These are phyloP conservation scores for Trichosporon inkin DNA, from an alignment of 1,284 basidiomycete genomes.

Conservation along the genomic window DNA sequence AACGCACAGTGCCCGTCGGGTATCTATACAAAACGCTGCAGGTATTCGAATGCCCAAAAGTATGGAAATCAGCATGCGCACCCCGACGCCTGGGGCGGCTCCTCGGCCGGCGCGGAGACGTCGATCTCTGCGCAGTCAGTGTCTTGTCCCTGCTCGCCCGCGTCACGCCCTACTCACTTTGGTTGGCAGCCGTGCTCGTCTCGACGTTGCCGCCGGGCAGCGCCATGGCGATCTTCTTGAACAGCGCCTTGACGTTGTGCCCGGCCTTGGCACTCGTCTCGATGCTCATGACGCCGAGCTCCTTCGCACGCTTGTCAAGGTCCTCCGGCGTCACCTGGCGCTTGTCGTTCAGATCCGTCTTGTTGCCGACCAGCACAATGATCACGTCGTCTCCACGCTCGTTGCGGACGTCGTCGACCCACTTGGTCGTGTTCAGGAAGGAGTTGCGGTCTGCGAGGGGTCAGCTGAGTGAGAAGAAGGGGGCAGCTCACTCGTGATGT, in stretches of 20 bases:
- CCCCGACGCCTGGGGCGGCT: constrained; percentile 44
- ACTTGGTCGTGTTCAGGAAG: constrained; percentile 95
- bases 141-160: too few relatives aligned
- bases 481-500: constrained; percentile 82
- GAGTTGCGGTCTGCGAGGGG: constrained; percentile 76
- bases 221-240: constrained; percentile 98
- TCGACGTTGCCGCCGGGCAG: constrained; percentile 88
- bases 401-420: constrained; percentile 98
- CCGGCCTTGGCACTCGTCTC: constrained; percentile 99
- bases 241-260: constrained; percentile 97
- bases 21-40: constrained; percentile 5
- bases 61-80: constrained; percentile 41
- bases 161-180: constrained; percentile 38
- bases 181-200: constrained; percentile 59
- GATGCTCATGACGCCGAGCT: constrained; percentile 96
- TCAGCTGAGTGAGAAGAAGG: constrained; percentile 1
- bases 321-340: constrained; percentile 96
- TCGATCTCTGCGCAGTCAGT: constrained; percentile 46
- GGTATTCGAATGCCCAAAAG: constrained; percentile 4
- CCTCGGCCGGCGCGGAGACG: constrained; percentile 41
- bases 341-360: constrained; percentile 72
- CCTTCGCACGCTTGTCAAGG: constrained; percentile 86
- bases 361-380: constrained; percentile 97
- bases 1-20: constrained; percentile 6
- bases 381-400: constrained; percentile 98